Evolutionary conservation across 352 stramenopile species (phyloP).

Genomic region (Thalassiosira exigua): DNA sequence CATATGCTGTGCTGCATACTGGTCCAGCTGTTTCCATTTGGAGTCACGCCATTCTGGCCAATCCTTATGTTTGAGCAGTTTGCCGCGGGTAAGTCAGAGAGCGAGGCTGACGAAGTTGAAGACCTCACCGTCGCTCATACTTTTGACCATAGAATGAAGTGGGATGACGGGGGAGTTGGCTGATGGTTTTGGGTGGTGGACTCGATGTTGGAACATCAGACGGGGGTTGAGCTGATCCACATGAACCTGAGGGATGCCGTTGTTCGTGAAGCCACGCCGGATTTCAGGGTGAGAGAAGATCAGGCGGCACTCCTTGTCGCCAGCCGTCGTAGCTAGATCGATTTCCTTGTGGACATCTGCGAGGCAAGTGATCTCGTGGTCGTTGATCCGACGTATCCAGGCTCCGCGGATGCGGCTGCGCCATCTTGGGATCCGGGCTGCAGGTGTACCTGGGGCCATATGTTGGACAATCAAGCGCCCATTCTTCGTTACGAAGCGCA

Average conservation of each 20-base stretch:
- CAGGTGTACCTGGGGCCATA: constrained; percentile 2
- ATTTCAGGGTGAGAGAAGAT: constrained; percentile 28
- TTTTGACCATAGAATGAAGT: too few relatives aligned
- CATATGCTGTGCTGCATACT: constrained; percentile 54
- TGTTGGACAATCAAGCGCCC: background rate
- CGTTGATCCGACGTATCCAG: constrained; percentile 11
- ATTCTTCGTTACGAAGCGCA: constrained; percentile 5
- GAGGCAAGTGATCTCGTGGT: background rate
- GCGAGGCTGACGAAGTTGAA: too few relatives aligned
- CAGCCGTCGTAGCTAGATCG: background rate
- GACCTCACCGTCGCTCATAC: too few relatives aligned
- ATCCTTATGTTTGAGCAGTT: constrained; percentile 6
- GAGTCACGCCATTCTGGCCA: constrained; percentile 50
- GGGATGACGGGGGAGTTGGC: too few relatives aligned
- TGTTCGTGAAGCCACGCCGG: constrained; percentile 11
- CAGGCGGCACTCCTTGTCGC: background rate
- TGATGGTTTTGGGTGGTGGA: too few relatives aligned
- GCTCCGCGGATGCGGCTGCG: background rate
- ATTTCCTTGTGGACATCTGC: background rate
- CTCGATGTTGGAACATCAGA: background rate
- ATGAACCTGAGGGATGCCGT: constrained; percentile 31
- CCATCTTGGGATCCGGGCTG: constrained; percentile 6
- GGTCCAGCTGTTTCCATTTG: constrained; percentile 51
- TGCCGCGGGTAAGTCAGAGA: too few relatives aligned
- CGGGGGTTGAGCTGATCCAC: constrained; percentile 31